Evolutionary conservation across 1,139 yeast species (phyloP).

Genomic region (Blastobotrys proliferans): DNA sequence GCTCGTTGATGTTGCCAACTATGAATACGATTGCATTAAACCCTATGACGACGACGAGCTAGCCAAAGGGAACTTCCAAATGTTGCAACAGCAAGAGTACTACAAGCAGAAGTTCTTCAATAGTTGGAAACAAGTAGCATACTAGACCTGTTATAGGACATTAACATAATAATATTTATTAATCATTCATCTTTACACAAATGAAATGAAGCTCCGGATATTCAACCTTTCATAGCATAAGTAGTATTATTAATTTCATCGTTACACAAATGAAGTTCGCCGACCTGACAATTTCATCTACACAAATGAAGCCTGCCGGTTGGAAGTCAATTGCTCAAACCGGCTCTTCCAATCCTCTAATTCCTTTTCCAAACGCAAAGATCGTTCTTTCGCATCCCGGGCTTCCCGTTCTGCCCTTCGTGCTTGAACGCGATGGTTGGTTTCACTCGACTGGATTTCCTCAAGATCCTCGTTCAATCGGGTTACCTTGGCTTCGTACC

Average conservation of each 20-base stretch:
- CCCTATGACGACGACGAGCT: slow-evolving; percentile 12
- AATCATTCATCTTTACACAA: too few species aligned
- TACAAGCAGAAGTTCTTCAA: slow-evolving; percentile 9
- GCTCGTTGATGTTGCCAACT: slow-evolving; percentile 8
- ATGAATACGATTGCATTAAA: slow-evolving; percentile 12
- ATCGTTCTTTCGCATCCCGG: slow-evolving; percentile 50
- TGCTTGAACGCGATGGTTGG: slow-evolving; percentile 40
- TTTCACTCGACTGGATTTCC: slow-evolving; percentile 42
- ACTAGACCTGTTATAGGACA: too few species aligned
- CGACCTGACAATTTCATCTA: too few species aligned
- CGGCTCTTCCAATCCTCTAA: slow-evolving; percentile 57
- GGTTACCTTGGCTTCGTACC: slow-evolving; percentile 36
- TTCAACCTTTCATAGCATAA: too few species aligned
- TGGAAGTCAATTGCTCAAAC: slow-evolving; percentile 29
- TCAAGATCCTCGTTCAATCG: slow-evolving; percentile 40
- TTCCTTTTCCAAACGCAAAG: slow-evolving; percentile 59
- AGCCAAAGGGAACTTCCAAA: background rate
- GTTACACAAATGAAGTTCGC: too few species aligned
- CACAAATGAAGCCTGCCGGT: slow-evolving; percentile 15
- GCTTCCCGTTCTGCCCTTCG: slow-evolving; percentile 47
- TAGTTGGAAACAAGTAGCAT: slow-evolving; percentile 3
- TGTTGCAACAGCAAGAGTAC: slow-evolving; percentile 7
- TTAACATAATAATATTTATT: too few species aligned
- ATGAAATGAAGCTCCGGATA: too few species aligned
- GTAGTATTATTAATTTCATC: too few species aligned